phyloP scores from a whole-genome alignment of 192 early-diverging fungal species.

The Rhizophagus prolifer region DNA sequence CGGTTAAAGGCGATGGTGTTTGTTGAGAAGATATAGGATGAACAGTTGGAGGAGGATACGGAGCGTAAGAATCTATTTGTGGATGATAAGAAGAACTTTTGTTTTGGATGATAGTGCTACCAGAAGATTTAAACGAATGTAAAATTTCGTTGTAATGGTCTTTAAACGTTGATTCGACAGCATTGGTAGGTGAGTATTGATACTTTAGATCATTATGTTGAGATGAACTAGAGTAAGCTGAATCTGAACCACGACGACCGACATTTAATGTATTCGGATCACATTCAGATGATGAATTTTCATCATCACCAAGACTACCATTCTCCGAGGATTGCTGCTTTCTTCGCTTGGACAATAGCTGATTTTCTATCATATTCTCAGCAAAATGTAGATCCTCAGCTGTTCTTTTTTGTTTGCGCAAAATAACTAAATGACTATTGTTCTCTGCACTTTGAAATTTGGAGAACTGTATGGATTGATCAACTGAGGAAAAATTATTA shows the following conservation, averaged over 20 bases:
- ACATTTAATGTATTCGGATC: neutral
- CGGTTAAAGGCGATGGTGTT: constrained; percentile 9
- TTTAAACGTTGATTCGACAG: neutral
- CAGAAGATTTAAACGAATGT: neutral
- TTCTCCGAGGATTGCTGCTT: constrained; percentile 5
- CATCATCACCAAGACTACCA: constrained; percentile 16
- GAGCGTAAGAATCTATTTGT: neutral
- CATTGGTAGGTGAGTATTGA: neutral
- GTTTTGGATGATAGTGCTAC: neutral
- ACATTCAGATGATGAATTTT: constrained; percentile 10
- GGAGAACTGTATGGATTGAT: neutral
- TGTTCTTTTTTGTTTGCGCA: constrained; percentile 9
- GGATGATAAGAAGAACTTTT: neutral
- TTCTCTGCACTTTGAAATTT: neutral
- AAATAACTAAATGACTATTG: constrained; percentile 8
- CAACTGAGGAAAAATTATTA: neutral
- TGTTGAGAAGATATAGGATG: neutral
- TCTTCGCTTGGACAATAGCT: constrained; percentile 7
- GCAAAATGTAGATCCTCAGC: neutral
- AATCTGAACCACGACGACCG: constrained; percentile 9
- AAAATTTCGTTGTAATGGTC: neutral
- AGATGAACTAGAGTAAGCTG: constrained; percentile 12
- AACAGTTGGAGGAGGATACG: constrained; percentile 5
- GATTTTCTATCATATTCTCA: constrained; percentile 2
- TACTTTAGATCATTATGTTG: constrained; percentile 5